Evolutionary conservation across 2,329 filamentous ascomycete species (phyloP).

Genomic region (Talaromyces albobiverticillius): DNA sequence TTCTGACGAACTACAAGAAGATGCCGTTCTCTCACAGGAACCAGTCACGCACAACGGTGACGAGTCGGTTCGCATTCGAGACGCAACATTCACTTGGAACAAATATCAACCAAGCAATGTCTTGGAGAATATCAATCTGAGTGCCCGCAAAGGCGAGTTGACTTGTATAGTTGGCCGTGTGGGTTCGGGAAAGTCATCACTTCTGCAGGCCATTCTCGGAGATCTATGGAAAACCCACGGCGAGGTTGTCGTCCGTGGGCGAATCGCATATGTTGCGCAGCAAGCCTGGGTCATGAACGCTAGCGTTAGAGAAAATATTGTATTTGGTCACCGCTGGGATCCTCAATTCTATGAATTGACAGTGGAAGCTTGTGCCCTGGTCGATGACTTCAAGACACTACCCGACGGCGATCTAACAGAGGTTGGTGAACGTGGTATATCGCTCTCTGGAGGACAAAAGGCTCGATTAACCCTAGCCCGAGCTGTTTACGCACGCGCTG

Average conservation of each 20-base stretch:
- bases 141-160: slow-evolving; percentile 86
- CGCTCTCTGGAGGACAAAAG: slow-evolving; percentile 92
- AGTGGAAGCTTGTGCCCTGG: slow-evolving; percentile 82
- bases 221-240: slow-evolving; percentile 89
- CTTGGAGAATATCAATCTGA: slow-evolving; percentile 81
- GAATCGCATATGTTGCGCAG: slow-evolving; percentile 87
- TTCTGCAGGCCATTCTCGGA: slow-evolving; percentile 83
- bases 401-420: slow-evolving; percentile 96
- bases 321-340: slow-evolving; percentile 94
- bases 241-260: slow-evolving; percentile 76
- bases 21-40: slow-evolving; percentile 71
- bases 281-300: slow-evolving; percentile 97
- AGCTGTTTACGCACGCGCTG: slow-evolving; percentile 94
- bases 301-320: slow-evolving; percentile 92
- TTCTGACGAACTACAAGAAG: slow-evolving; percentile 83
- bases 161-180: slow-evolving; percentile 91
- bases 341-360: slow-evolving; percentile 92
- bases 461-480: slow-evolving; percentile 87
- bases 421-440: slow-evolving; percentile 95
- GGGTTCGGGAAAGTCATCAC: slow-evolving; percentile 91
- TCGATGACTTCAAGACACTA: slow-evolving; percentile 86
- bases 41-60: slow-evolving; percentile 75
- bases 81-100: slow-evolving; percentile 94
- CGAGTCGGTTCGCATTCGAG: slow-evolving; percentile 76
- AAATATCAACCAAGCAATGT: slow-evolving; percentile 67